These are phyloP conservation scores for Penicillium sp. DNA, from an alignment of 2,329 filamentous ascomycete genomes.

Conservation along the genomic window DNA sequence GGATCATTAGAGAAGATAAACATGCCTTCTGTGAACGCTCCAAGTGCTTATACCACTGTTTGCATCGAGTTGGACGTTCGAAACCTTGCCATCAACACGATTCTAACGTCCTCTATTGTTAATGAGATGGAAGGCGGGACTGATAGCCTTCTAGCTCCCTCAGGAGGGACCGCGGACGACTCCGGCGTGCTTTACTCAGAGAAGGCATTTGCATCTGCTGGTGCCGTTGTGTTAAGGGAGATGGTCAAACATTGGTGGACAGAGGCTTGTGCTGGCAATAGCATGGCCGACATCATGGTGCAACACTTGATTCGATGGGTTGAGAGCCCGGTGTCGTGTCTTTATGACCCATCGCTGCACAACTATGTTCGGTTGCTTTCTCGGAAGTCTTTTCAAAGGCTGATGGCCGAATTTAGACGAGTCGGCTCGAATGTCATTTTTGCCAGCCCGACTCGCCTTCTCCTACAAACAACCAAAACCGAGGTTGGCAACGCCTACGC, in stretches of 20 bases:
- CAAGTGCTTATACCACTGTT: constrained; percentile 91
- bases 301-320: constrained; percentile 98
- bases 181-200: constrained; percentile 77
- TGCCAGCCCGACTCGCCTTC: constrained; percentile 82
- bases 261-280: constrained; percentile 85
- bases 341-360: constrained; percentile 92
- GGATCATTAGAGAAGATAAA: constrained; percentile 82
- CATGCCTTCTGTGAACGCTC: constrained; percentile 92
- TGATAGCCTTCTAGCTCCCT: constrained; percentile 83
- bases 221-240: constrained; percentile 86
- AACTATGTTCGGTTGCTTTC: constrained; percentile 99
- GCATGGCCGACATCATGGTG: constrained; percentile 97
- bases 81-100: constrained; percentile 96
- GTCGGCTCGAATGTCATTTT: constrained; percentile 97
- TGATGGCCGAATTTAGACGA: constrained; percentile 94
- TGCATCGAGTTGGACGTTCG: constrained; percentile 94
- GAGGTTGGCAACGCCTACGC: constrained; percentile 97
- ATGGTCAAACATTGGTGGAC: constrained; percentile 99
- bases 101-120: constrained; percentile 92
- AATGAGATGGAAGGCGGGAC: constrained; percentile 86
- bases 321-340: constrained; percentile 86
- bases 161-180: constrained; percentile 66
- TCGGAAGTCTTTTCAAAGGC: constrained; percentile 91
- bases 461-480: constrained; percentile 93
- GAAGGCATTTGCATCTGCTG: constrained; percentile 89